These are phyloP conservation scores for Spergularia marina DNA, from an alignment of 148 eudicot species.

Conservation along the genomic window DNA sequence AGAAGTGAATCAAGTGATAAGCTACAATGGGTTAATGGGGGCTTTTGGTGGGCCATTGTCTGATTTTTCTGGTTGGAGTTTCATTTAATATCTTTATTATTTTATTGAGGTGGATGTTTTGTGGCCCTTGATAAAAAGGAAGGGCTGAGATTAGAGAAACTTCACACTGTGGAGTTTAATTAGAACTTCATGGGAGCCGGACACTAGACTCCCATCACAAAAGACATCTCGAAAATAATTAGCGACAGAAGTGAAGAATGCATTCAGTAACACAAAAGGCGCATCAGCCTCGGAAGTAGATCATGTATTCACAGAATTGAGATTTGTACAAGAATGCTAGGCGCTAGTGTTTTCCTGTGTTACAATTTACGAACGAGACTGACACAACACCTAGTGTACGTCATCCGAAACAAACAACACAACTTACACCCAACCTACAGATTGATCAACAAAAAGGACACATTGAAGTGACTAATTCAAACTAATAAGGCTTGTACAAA, in stretches of 20 bases:
- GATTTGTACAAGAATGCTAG: constrained; percentile 24
- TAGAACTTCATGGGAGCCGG: no score
- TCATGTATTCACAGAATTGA: neutral
- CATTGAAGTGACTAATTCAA: neutral
- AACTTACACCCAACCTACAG: constrained; percentile 4
- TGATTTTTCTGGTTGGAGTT: no score
- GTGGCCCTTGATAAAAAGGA: no score
- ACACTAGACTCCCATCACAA: no score
- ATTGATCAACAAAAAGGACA: neutral
- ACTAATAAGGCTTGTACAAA: constrained; percentile 13
- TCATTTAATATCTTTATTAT: no score
- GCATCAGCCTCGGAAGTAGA: neutral
- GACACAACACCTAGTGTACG: constrained; percentile 1
- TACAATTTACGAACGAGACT: neutral
- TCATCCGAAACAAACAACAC: constrained; percentile 11
- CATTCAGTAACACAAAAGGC: neutral
- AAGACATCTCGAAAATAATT: neutral
- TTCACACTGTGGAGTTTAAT: no score
- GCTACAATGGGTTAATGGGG: no score
- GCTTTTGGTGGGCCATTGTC: no score
- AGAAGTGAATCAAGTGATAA: no score
- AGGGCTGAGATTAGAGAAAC: no score
- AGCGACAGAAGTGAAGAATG: no score
- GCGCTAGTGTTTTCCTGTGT: constrained; percentile 1
- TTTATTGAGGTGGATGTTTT: no score